Base-by-base conservation (phyloP, 2,329 filamentous ascomycete species). In the Chaetomiaceae sp. region DNA sequence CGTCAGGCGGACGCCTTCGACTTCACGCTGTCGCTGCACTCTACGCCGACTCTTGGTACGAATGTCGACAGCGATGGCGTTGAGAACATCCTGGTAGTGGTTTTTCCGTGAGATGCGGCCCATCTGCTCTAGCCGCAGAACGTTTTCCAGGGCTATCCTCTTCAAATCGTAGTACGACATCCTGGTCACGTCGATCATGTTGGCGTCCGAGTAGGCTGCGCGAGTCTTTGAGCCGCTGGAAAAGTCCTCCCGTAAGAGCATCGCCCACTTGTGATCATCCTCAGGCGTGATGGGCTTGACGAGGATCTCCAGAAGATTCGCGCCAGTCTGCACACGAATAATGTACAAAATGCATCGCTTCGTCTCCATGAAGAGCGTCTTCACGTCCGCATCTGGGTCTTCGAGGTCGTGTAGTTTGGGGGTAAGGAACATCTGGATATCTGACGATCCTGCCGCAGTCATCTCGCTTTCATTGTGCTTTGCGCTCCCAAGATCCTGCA, bases 341-440 rank as follows among this genome's bases (percentile, higher is more conserved):
- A 99, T 97, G 71, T 97, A 99, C 58, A 99, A 76, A 36, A 97
- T 87, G 66, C 94, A 96, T 63, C 94, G 85, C 74, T 99, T 99
- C 2, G 94, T 97, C 72, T 97, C 94, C 84, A 96, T 97, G 69
- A 96, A 96, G 3, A 99, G 78, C 1, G 90, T 80, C 72, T 97
- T 96, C 58, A 94, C 78, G 55, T 94, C 88, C 4, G 91, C 90
- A 66, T 97, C 92, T 4, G 94, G 92, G 66, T 99, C 94, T 64
- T 95, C 89, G 56, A 90, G 76, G 63, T 95, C 88, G 66, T 95
- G 90, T 48, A 95, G 81, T 69, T 94, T 95, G 33, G 91, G 89
- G 40, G 87, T 94, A 38, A 96, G 75, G 55, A 90, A 95, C 75
- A 96, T 84, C 55, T 89, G 90, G 56, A 96, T 95, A 69, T 96